Base-by-base conservation (phyloP, 331 rosid genomes). In the Stylosanthes scabra region DNA sequence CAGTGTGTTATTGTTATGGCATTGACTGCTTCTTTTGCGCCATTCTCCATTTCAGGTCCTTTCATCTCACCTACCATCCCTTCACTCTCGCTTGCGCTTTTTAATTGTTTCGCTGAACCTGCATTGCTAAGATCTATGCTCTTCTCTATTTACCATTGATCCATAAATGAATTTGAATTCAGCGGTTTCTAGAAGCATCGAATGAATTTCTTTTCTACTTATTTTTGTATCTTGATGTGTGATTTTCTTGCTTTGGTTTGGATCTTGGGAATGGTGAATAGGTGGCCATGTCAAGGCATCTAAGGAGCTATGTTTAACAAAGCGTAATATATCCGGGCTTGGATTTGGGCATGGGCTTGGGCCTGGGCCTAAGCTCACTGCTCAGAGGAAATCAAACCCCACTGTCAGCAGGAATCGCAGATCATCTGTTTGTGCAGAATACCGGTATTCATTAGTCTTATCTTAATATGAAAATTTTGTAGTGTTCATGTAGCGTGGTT, bases 351-450 rank as follows among this genome's bases (percentile, higher is more conserved):
- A 0, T 49, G 54, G 16, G 20, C 54, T 12, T 2, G 1, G 15
- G 41, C 69, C 82, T 80, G 71, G 89, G 6, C 78, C 96, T 76
- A 86, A 78, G 58, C 83, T 90, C 31, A 50, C 67, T 28, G 58
- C 85, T 65, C 87, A 56, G 67, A 87, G 71, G 77, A 90, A 86
- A 80, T 72, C 86, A 16, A 78, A 56, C 66, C 6, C 57, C 28
- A 74, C 62, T 54, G 63, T 65, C 45, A 80, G 9, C 57, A 61
- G 67, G 40, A 86, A 64, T 49, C 89, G 83, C 71, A 68, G 62
- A 68, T 70, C 85, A 75, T 63, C 85, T 1, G 77, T 91, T 78
- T 82, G 86, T 55, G 92, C 97, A 0, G 92, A 93, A 47, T 83
- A 87, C 74, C 63, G 86, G 97, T 93, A 78, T 15, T 78, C 46